Evolutionary conservation across 1,284 basidiomycete species (phyloP).

Genomic region (Chondrostereum purpureum): DNA sequence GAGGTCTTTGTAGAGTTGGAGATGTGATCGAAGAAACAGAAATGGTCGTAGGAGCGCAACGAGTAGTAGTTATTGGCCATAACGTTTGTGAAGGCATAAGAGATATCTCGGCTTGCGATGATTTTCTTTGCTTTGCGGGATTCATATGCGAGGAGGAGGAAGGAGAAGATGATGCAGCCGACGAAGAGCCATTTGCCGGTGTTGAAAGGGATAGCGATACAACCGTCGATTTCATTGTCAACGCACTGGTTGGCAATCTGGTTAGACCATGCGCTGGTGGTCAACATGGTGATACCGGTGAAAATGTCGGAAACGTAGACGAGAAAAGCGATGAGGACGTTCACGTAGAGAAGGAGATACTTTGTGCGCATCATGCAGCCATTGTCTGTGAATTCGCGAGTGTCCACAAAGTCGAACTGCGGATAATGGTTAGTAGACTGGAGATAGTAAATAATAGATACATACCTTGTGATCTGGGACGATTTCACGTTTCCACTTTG

Average conservation of each 20-base stretch:
- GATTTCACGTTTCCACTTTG: constrained; percentile 93
- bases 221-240: constrained; percentile 46
- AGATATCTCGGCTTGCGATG: constrained; percentile 91
- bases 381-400: constrained; percentile 86
- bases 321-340: constrained; percentile 90
- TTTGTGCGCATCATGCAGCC: constrained; percentile 81
- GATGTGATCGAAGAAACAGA: constrained; percentile 97
- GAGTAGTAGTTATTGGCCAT: constrained; percentile 96
- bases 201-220: constrained; percentile 83
- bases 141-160: constrained; percentile 90
- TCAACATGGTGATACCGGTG: constrained; percentile 93
- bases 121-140: constrained; percentile 89
- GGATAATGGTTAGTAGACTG: constrained; percentile 10
- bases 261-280: constrained; percentile 87
- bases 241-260: constrained; percentile 78
- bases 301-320: constrained; percentile 98
- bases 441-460: constrained; percentile 5
- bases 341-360: constrained; percentile 89
- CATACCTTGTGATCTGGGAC: constrained; percentile 96
- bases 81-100: constrained; percentile 94
- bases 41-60: constrained; percentile 93
- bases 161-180: constrained; percentile 96
- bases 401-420: constrained; percentile 96
- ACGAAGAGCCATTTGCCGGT: constrained; percentile 96
- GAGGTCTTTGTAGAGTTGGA: constrained; percentile 92